Percentiles rank a stretch among this genome's conserved stretches.
Conservation (phyloP, 805 yeast species). For the Torulaspora gathmanii region DNA sequence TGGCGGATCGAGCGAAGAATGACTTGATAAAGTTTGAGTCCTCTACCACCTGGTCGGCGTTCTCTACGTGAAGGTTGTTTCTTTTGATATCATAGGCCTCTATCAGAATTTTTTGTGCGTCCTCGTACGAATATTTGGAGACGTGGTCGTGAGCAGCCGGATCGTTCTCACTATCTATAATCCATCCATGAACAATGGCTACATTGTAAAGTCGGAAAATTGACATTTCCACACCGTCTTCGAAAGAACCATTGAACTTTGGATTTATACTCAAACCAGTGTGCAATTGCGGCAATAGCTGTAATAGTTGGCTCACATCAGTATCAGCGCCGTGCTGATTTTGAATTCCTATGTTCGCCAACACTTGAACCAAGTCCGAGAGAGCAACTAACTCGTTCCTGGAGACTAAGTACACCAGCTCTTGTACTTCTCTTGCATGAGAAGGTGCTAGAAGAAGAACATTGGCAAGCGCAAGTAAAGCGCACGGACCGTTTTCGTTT, state of each 20-base stretch:
- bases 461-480: conserved; percentile 72
- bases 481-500: conserved; percentile 84
- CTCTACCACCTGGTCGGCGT: conserved; percentile 29
- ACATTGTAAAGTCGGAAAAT: conserved; percentile 57
- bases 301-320: conserved; percentile 44
- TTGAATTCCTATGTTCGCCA: conserved; percentile 46
- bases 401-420: conserved; percentile 33
- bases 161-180: conserved; percentile 43
- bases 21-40: conserved; percentile 38
- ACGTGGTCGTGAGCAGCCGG: conserved; percentile 36
- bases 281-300: conserved; percentile 57
- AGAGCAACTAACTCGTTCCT: conserved; percentile 36
- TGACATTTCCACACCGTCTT: conserved; percentile 47
- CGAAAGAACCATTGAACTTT: conserved; percentile 57
- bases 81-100: conserved; percentile 40
- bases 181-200: conserved; percentile 80
- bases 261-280: conserved; percentile 74
- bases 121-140: conserved; percentile 49
- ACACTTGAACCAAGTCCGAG: conserved; percentile 42
- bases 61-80: conserved; percentile 23
- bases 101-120: conserved; percentile 53
- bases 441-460: conserved; percentile 52
- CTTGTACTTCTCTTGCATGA: conserved; percentile 23
- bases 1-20: conserved; percentile 57
- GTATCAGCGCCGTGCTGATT: conserved; percentile 29